Percentiles rank a stretch among this genome's conserved stretches.
Conservation (phyloP, 116 monocot species). For the Zostera marina region DNA sequence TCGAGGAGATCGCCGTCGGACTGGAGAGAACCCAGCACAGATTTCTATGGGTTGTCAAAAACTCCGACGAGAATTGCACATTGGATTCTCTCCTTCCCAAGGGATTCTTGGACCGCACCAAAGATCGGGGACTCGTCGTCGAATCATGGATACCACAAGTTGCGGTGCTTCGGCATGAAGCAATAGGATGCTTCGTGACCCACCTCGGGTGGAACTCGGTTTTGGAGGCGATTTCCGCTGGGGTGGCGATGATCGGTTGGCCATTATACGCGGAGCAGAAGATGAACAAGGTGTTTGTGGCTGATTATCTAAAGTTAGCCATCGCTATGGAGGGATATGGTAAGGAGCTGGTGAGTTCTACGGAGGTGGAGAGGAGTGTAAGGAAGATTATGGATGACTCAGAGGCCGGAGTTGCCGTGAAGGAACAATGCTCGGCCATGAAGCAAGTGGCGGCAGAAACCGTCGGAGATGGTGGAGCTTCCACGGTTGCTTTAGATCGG, state of each 20-base stretch:
- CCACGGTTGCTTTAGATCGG: slow-evolving; percentile 8
- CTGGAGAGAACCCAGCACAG: slow-evolving; percentile 40
- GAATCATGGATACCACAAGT: slow-evolving; percentile 40
- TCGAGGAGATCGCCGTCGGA: slow-evolving; percentile 34
- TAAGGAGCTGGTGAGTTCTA: slow-evolving; percentile 15
- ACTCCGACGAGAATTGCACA: slow-evolving; percentile 16
- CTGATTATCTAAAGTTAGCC: slow-evolving; percentile 23
- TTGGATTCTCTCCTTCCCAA: slow-evolving; percentile 27
- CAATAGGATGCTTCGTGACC: slow-evolving; percentile 46
- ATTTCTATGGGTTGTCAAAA: slow-evolving; percentile 41
- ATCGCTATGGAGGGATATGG: slow-evolving; percentile 24
- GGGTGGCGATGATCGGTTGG: slow-evolving; percentile 42
- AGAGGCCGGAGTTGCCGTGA: slow-evolving; percentile 13
- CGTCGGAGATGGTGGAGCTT: slow-evolving; percentile 17
- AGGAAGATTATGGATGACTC: slow-evolving; percentile 17
- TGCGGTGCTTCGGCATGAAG: slow-evolving; percentile 27
- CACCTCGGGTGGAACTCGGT: slow-evolving; percentile 67
- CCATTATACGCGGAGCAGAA: slow-evolving; percentile 56
- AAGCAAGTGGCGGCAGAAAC: slow-evolving; percentile 13
- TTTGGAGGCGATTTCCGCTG: slow-evolving; percentile 32
- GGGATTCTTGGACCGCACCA: slow-evolving; percentile 45
- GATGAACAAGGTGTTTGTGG: slow-evolving; percentile 30
- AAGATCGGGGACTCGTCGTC: slow-evolving; percentile 27
- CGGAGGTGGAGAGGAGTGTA: slow-evolving; percentile 22
- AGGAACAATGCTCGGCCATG: slow-evolving; percentile 4